Conservation (phyloP, 495 filamentous ascomycete genomes). For the Xylaria venustula region DNA sequence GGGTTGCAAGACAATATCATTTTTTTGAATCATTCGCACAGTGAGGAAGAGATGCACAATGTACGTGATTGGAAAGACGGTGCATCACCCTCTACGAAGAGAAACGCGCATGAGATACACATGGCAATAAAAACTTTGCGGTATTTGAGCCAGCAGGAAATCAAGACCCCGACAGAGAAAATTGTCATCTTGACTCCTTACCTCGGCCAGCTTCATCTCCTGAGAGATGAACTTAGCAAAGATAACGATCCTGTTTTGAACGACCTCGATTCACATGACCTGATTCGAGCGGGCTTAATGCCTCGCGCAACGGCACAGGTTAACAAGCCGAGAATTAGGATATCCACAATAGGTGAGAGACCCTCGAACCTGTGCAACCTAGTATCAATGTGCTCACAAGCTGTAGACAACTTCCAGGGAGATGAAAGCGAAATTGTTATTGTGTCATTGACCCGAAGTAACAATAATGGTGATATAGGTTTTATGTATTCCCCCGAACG, state of each 20-base stretch:
- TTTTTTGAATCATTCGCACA: constrained; percentile 60
- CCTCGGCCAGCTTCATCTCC: constrained; percentile 59
- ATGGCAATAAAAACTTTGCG: constrained; percentile 63
- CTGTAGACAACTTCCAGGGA: constrained; percentile 70
- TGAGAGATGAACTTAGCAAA: constrained; percentile 50
- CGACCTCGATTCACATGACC: constrained; percentile 64
- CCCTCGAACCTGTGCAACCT: neutral
- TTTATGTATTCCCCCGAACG: constrained; percentile 67
- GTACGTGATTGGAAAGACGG: constrained; percentile 52
- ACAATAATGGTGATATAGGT: constrained; percentile 59
- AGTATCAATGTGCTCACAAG: constrained; percentile 26
- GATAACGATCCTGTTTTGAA: constrained; percentile 57
- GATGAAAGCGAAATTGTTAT: constrained; percentile 75
- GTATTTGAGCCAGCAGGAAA: constrained; percentile 73
- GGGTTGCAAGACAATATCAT: constrained; percentile 62
- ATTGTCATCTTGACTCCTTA: constrained; percentile 73
- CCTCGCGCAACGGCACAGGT: constrained; percentile 47
- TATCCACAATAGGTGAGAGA: neutral
- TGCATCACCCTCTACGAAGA: constrained; percentile 48
- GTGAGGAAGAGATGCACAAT: constrained; percentile 41
- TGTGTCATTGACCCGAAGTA: constrained; percentile 63
- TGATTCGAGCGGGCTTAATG: constrained; percentile 61
- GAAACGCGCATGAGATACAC: constrained; percentile 63
- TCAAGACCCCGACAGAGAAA: constrained; percentile 51
- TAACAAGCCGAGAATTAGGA: neutral